These are phyloP conservation scores for Avena atlantica DNA, from an alignment of 176 grass and related monocot species.

Conservation along the genomic window DNA sequence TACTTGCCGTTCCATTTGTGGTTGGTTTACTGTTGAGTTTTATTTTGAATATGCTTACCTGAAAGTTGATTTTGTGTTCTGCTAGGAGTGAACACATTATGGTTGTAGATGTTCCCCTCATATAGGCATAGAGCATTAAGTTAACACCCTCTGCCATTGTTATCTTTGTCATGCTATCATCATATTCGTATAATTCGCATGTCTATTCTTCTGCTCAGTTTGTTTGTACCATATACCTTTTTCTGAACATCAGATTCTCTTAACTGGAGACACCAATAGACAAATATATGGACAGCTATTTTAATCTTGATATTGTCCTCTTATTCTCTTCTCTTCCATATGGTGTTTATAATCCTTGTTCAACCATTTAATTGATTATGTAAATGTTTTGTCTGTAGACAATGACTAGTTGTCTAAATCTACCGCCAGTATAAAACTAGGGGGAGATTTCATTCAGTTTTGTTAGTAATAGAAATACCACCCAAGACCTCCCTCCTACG, in stretches of 20 bases:
- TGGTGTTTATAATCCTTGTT: neutral
- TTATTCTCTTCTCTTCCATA: conserved; percentile 2
- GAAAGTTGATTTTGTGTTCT: neutral
- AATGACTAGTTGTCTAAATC: neutral
- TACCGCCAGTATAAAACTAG: conserved; percentile 10
- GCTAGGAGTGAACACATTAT: conserved; percentile 12
- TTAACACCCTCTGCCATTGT: conserved; percentile 18
- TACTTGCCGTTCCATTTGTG: neutral
- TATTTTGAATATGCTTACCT: neutral
- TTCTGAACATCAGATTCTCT: conserved; percentile 5
- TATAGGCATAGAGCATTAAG: neutral
- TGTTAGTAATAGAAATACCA: conserved; percentile 15
- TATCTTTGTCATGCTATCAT: neutral
- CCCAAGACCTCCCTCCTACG: neutral
- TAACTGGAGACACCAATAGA: neutral
- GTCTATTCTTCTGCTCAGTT: conserved; percentile 3
- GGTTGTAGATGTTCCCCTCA: neutral
- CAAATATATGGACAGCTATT: neutral
- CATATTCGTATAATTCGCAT: neutral
- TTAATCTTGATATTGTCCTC: neutral
- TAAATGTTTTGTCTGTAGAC: neutral
- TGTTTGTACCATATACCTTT: conserved; percentile 9
- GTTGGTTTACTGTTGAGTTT: neutral
- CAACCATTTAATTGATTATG: conserved; percentile 26
- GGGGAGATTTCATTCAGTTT: conserved; percentile 24